A percentile compares a stretch with the other conserved stretches of the same genome.
Evolutionary conservation across 352 stramenopile genomes (phyloP).

Genomic region (Phytophthora kernoviae): DNA sequence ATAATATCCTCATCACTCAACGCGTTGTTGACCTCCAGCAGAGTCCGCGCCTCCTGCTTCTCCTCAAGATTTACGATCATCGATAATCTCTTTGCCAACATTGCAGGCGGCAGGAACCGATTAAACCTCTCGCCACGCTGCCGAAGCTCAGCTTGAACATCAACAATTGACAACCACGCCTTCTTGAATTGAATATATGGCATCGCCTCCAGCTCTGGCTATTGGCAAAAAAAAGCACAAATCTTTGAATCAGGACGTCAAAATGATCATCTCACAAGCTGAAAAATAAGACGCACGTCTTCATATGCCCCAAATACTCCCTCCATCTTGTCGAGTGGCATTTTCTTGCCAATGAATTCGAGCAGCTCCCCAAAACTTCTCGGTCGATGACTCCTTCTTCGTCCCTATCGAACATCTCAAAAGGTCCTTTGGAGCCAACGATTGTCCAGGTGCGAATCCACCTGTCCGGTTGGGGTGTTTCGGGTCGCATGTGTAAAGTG

Average conservation of each 20-base stretch:
- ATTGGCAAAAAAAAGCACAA: constrained; percentile 3
- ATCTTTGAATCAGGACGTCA: neutral
- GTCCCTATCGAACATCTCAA: constrained; percentile 82
- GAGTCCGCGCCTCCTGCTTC: constrained; percentile 58
- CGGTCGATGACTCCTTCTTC: constrained; percentile 73
- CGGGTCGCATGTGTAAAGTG: constrained; percentile 80
- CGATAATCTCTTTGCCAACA: constrained; percentile 69
- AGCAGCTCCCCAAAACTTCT: constrained; percentile 71
- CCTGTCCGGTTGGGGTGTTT: constrained; percentile 73
- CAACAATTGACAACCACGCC: constrained; percentile 67
- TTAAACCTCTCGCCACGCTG: constrained; percentile 72
- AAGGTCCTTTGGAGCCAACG: constrained; percentile 80
- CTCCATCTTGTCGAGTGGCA: constrained; percentile 69
- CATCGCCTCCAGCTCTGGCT: constrained; percentile 77
- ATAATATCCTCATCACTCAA: constrained; percentile 57
- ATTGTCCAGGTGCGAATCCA: constrained; percentile 72
- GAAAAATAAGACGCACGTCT: constrained; percentile 46
- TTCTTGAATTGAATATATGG: constrained; percentile 76
- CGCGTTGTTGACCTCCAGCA: constrained; percentile 58
- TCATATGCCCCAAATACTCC: constrained; percentile 68
- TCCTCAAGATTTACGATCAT: constrained; percentile 71
- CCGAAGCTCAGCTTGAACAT: constrained; percentile 68
- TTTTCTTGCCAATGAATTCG: constrained; percentile 67
- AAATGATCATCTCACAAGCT: neutral
- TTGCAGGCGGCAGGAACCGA: constrained; percentile 49